These are phyloP conservation scores for Penicillium cinerascens DNA, from an alignment of 495 filamentous ascomycete species.

Conservation along the genomic window DNA sequence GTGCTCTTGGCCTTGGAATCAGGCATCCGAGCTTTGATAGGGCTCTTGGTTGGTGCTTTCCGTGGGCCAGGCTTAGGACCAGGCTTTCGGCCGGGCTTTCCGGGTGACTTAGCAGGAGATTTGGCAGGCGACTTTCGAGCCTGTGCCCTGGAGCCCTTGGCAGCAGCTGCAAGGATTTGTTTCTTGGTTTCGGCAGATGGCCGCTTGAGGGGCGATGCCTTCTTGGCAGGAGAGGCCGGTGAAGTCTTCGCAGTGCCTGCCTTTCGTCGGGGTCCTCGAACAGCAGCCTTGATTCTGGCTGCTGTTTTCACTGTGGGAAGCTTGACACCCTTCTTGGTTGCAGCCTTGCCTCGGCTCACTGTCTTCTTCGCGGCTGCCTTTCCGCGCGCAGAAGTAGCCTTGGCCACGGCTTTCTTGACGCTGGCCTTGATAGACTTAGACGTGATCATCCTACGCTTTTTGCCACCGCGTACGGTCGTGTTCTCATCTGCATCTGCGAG, in stretches of 20 bases:
- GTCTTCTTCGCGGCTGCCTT: constrained; percentile 21
- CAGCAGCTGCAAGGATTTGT: constrained; percentile 27
- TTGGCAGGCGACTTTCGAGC: constrained; percentile 10
- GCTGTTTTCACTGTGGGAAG: constrained; percentile 27
- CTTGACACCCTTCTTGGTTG: constrained; percentile 26
- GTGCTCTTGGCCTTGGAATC: constrained; percentile 9
- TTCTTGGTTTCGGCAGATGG: constrained; percentile 36
- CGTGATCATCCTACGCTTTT: constrained; percentile 35
- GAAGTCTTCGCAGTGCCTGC: constrained; percentile 18
- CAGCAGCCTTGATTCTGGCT: constrained; percentile 21
- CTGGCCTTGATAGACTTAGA: constrained; percentile 35
- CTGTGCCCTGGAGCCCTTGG: constrained; percentile 17
- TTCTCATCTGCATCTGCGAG: constrained; percentile 15
- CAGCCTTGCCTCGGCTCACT: constrained; percentile 9
- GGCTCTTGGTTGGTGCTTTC: constrained; percentile 12
- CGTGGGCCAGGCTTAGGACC: not conserved
- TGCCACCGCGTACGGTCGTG: constrained; percentile 25
- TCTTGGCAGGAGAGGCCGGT: constrained; percentile 13
- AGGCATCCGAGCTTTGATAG: constrained; percentile 10
- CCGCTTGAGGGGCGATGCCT: constrained; percentile 26
- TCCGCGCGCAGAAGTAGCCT: constrained; percentile 17
- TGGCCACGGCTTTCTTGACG: constrained; percentile 35
- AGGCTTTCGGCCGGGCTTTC: not conserved
- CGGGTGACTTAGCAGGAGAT: constrained; percentile 9
- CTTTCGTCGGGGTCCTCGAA: constrained; percentile 10